Conservation (phyloP, 768 basidiomycete genomes). For the Lactarius pseudohatsudake region DNA sequence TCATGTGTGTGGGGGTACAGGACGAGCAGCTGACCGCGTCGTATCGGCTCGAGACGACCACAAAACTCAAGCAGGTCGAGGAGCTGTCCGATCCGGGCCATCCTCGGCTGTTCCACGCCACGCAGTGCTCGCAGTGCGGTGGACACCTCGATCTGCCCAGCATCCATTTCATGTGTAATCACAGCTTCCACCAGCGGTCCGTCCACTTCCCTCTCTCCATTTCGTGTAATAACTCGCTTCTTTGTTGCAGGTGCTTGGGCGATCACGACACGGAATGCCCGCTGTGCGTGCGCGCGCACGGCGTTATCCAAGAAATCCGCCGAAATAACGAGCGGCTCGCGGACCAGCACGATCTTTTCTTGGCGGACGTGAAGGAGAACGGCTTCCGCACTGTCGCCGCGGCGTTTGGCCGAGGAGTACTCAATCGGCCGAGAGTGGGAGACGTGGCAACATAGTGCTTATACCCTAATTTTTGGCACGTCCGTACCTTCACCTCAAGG, state of each 20-base stretch:
- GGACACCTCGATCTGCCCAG: constrained; percentile 90
- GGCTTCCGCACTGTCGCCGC: constrained; percentile 72
- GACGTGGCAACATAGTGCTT: constrained; percentile 20
- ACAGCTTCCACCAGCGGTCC: constrained; percentile 93
- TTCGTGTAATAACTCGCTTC: neutral
- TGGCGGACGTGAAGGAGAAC: constrained; percentile 66
- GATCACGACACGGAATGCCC: constrained; percentile 92
- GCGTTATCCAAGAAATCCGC: constrained; percentile 86
- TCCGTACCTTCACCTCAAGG: neutral
- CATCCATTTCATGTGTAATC: constrained; percentile 97
- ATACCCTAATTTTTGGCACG: neutral
- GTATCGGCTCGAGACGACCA: constrained; percentile 80
- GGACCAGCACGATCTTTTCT: constrained; percentile 78
- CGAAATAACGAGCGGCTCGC: constrained; percentile 82
- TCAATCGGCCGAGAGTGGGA: constrained; percentile 39
- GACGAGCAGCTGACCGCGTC: constrained; percentile 86
- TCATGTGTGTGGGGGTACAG: constrained; percentile 40
- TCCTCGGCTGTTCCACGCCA: constrained; percentile 91
- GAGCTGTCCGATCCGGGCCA: constrained; percentile 76
- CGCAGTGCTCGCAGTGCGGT: constrained; percentile 85
- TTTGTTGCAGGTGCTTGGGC: constrained; percentile 66
- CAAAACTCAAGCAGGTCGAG: constrained; percentile 77
- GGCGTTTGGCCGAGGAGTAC: constrained; percentile 66
- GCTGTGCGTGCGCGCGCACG: constrained; percentile 81
- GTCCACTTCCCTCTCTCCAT: constrained; percentile 24